Evolutionary conservation across 306 rosid genomes (phyloP).

Genomic region (Cucurbita argyrosperma): DNA sequence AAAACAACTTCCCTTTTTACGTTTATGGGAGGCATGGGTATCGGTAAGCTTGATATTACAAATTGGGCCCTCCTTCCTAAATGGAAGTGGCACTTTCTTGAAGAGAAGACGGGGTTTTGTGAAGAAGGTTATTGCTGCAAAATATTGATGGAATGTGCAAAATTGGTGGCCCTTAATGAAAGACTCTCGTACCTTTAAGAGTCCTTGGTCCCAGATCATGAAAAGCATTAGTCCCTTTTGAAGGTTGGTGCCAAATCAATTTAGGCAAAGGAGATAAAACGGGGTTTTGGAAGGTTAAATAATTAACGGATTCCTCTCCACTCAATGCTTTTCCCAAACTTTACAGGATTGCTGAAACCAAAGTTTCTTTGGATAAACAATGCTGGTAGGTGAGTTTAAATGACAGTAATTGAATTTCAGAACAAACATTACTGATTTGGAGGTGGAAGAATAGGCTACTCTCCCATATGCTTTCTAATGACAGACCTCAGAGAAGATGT

Average conservation of each 20-base stretch:
- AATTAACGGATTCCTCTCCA: not conserved
- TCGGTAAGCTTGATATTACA: no score
- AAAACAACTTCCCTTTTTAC: no score
- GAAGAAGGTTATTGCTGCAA: no score
- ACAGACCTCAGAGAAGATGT: not conserved
- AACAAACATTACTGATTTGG: not conserved
- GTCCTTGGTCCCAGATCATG: no score
- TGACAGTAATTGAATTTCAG: not conserved
- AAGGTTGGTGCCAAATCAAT: not conserved
- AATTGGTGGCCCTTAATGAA: no score
- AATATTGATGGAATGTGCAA: no score
- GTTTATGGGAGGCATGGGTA: no score
- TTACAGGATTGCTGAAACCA: not conserved
- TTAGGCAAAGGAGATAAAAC: not conserved
- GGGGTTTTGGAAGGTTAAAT: not conserved
- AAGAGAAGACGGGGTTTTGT: no score
- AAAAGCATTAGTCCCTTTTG: no score
- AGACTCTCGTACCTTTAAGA: no score
- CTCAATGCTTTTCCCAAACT: not conserved
- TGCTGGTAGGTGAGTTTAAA: not conserved
- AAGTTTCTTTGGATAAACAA: not conserved
- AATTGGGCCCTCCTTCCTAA: no score
- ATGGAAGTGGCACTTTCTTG: no score
- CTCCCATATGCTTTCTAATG: not conserved
- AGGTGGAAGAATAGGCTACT: not conserved